Base-by-base conservation (phyloP, 805 yeast species). In the Cyberlindnera amylophila region DNA sequence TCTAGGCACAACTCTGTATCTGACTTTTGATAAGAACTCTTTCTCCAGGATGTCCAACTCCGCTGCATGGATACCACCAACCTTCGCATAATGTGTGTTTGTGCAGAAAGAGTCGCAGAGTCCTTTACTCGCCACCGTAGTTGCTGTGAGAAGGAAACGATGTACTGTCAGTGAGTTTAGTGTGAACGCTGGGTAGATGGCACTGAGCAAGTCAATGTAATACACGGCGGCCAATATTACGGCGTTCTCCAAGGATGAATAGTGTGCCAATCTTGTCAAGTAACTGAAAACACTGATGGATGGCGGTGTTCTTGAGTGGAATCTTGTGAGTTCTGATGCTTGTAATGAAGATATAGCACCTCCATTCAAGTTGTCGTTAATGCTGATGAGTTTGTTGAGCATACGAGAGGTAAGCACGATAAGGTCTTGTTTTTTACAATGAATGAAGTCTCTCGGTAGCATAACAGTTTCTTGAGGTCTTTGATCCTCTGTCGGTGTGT, bases 241-340 rank as follows among this genome's bases (percentile, higher is more conserved):
- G 4, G 95, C 85, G 47, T 85, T 85, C 51, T 89, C 96, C 44
- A 93, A 69, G 35, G 87, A 80, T 45, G 96, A 89, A 63, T 86
- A 91, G 53, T 86, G 83, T 7, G 91, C 75, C 36, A 91, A 68
- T 53, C 98, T 73, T 35, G 81, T 64, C 34, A 90, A 63, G 55
- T 91, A 91, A 41, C 85, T 86, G 50, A 75, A 76, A 13, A 89
- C 78, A 6, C 96, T 82, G 34, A 91, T 91, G 14, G 75, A 76
- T 0, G 99, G 98, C 4, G 97, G 96, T 0, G 91, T 81, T 48
- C 97, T 73, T 4, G 97, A 89, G 62, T 91, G 99, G 62, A 91
- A 91, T 50, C 98, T 69, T 1, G 99, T 91, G 39, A 93, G 71
- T 34, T 68, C 63, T 14, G 62, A 55, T 11, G 69, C 61, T 14